Percentiles rank a stretch among this genome's conserved stretches.
Conservation (phyloP, 768 basidiomycete species). For the Paxillus involutus region DNA sequence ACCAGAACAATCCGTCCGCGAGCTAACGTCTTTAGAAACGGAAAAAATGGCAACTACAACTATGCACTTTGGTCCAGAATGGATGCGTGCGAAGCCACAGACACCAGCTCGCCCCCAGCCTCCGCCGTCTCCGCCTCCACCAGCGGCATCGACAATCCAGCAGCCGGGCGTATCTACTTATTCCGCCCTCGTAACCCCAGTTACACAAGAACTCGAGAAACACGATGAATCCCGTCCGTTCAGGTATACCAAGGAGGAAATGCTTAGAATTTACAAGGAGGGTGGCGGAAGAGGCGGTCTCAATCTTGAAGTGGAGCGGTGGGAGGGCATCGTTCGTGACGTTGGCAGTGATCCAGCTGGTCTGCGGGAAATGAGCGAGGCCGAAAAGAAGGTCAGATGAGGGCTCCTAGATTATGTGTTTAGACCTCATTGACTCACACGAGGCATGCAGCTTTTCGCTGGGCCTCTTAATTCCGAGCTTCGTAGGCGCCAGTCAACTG, state of each 20-base stretch:
- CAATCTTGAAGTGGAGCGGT: constrained; percentile 83
- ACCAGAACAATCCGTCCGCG: background rate
- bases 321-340: constrained; percentile 87
- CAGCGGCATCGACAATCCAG: constrained; percentile 38
- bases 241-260: constrained; percentile 82
- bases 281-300: constrained; percentile 72
- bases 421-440: constrained; percentile 24
- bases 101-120: constrained; percentile 50
- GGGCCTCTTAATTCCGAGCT: constrained; percentile 82
- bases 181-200: constrained; percentile 52
- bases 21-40: constrained; percentile 7
- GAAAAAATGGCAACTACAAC: constrained; percentile 57
- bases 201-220: constrained; percentile 52
- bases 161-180: constrained; percentile 67
- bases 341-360: constrained; percentile 68
- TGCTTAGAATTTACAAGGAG: constrained; percentile 82
- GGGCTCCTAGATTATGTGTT: constrained; percentile 7
- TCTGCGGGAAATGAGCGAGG: constrained; percentile 76
- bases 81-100: constrained; percentile 84
- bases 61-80: constrained; percentile 91
- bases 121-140: constrained; percentile 61
- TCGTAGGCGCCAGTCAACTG: constrained; percentile 81
- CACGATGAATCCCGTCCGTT: constrained; percentile 75
- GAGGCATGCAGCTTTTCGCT: constrained; percentile 65
- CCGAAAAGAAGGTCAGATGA: constrained; percentile 80